Evolutionary conservation across 768 basidiomycete species (phyloP).

Genomic region (Podaxis sp.): DNA sequence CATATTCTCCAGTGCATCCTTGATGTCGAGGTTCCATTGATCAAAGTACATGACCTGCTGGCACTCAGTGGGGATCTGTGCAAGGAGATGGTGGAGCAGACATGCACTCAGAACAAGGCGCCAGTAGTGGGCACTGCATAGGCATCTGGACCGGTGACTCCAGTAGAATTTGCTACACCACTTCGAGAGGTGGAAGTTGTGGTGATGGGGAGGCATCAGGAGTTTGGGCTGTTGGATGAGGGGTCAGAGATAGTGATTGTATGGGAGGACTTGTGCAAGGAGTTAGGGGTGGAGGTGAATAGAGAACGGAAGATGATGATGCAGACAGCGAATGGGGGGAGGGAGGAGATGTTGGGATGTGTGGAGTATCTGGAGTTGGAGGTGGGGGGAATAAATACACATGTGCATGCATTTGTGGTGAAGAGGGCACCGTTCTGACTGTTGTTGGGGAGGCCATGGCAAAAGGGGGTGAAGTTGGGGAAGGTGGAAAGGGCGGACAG

Average conservation of each 20-base stretch:
- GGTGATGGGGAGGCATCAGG: constrained; percentile 7
- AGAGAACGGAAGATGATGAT: constrained; percentile 20
- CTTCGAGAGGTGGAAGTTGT: constrained; percentile 17
- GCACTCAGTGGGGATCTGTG: too few species aligned
- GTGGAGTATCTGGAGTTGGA: constrained; percentile 17
- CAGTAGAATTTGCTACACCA: too few species aligned
- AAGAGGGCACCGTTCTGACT: constrained; percentile 21
- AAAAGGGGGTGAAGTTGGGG: constrained; percentile 15
- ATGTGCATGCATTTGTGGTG: constrained; percentile 24
- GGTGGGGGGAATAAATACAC: constrained; percentile 20
- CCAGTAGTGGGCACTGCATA: too few species aligned
- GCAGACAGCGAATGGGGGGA: constrained; percentile 22
- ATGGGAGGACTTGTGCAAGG: constrained; percentile 17
- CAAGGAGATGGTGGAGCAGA: too few species aligned
- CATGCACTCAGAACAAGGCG: too few species aligned
- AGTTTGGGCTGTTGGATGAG: constrained; percentile 20
- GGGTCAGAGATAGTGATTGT: constrained; percentile 28
- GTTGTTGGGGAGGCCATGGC: constrained; percentile 24
- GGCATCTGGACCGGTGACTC: too few species aligned
- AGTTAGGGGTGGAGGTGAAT: constrained; percentile 18
- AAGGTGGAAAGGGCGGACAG: constrained; percentile 14
- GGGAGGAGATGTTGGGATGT: constrained; percentile 18
- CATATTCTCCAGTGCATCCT: too few species aligned
- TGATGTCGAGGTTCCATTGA: too few species aligned
- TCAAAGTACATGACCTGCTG: too few species aligned